Percentiles rank a stretch among this genome's conserved stretches.
Evolutionary conservation across 352 stramenopile genomes (phyloP).

Genomic region (Phytophthora lateralis): DNA sequence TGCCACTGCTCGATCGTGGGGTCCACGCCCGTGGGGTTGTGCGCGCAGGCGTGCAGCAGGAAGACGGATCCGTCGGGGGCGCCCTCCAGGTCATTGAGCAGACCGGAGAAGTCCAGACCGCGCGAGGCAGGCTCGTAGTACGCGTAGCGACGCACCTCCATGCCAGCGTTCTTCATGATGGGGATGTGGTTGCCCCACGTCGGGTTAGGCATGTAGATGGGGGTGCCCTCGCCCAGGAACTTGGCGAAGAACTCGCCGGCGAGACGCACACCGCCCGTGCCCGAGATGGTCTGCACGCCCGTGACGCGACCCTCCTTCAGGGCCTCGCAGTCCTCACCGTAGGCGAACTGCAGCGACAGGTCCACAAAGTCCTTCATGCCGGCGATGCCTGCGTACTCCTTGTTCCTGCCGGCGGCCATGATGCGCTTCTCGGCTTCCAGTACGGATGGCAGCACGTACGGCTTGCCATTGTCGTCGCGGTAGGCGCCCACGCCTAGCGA

Average conservation of each 20-base stretch:
- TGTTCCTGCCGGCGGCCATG: conserved; percentile 93
- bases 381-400: conserved; percentile 98
- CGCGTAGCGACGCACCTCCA: conserved; percentile 82
- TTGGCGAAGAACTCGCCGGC: conserved; percentile 95
- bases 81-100: conserved; percentile 95
- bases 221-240: conserved; percentile 85
- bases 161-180: conserved; percentile 91
- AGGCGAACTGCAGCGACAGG: conserved; percentile 95
- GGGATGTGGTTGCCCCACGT: conserved; percentile 99
- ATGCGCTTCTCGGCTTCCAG: conserved; percentile 96
- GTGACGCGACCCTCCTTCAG: conserved; percentile 93
- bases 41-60: conserved; percentile 98
- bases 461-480: conserved; percentile 93
- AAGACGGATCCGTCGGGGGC: conserved; percentile 95
- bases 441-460: conserved; percentile 97
- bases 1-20: conserved; percentile 98
- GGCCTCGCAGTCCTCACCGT: conserved; percentile 93
- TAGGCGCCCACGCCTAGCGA: conserved; percentile 99
- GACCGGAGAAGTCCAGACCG: conserved; percentile 92
- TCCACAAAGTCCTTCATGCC: conserved; percentile 97
- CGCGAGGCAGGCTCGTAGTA: conserved; percentile 88
- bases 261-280: conserved; percentile 97
- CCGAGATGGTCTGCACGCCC: conserved; percentile 97
- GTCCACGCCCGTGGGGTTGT: conserved; percentile 99
- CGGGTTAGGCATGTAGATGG: conserved; percentile 98